Base-by-base conservation (phyloP, 2,329 filamentous ascomycete genomes). In the Pseudopyrenochaeta lycopersici region DNA sequence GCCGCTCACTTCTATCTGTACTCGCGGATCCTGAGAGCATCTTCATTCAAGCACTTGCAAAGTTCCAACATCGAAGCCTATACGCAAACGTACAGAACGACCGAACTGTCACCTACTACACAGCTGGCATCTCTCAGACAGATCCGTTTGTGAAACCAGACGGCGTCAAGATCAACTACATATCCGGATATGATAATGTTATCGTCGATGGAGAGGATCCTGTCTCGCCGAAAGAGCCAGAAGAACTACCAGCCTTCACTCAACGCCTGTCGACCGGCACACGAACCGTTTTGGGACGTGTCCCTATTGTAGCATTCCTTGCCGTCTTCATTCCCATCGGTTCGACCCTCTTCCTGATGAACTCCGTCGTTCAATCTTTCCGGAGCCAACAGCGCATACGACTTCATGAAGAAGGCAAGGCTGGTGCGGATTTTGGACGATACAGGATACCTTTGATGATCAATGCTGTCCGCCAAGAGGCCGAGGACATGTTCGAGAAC, bases 61-160 rank as follows among this genome's bases (percentile, higher is more conserved):
- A 81, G 63, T 98, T 98, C 78, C 85, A 88, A 72, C 83, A 90
- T 49, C 88, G 88, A 53, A 90, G 86, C 3, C 79, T 96, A 1
- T 98, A 98, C 74, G 84, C 89, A 36, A 98, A 98, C 71, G 88
- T 96, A 41, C 80, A 90, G 69, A 97, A 97, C 74, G 94, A 98
- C 77, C 83, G 88, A 49, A 91, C 86, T 39, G 91, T 91, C 4
- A 86, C 89, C 1, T 91, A 90, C 76, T 97, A 94, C 73, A 97
- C 94, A 0, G 91, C 92, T 0, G 83, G 82, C 17, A 91, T 97
- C 40, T 83, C 88, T 20, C 88, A 87, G 66, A 90, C 83, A 0
- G 91, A 98, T 66, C 93, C 92, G 0, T 98, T 87, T 69, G 82
- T 82, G 0, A 82, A 92, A 59, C 71, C 90, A 14, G 84, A 88